Evolutionary conservation across 2,329 filamentous ascomycete genomes (phyloP).

Genomic region (Macroventuria anomochaeta): DNA sequence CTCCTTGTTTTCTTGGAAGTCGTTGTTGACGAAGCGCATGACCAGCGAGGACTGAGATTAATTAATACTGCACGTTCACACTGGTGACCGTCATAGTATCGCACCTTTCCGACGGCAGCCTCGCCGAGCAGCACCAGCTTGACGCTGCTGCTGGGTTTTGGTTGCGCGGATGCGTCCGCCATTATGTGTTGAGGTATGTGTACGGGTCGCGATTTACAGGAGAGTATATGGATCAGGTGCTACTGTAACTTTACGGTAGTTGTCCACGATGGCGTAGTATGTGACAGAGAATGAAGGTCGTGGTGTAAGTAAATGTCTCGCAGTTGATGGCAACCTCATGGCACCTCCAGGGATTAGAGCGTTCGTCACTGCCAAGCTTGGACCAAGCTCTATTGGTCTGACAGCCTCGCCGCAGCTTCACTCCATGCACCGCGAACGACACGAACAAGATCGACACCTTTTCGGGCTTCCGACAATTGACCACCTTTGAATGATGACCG

Average conservation of each 20-base stretch:
- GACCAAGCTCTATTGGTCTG: slow-evolving; percentile 1
- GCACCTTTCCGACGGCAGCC: slow-evolving; percentile 97
- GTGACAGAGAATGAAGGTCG: background rate
- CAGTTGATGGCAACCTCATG: slow-evolving; percentile 6
- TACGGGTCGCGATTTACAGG: background rate
- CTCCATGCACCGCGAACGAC: background rate
- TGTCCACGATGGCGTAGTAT: background rate
- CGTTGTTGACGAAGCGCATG: slow-evolving; percentile 98
- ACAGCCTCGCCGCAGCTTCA: background rate
- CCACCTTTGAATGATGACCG: background rate
- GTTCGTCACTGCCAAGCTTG: slow-evolving; percentile 13
- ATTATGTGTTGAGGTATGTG: slow-evolving; percentile 53
- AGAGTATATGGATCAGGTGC: background rate
- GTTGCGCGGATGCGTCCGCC: slow-evolving; percentile 72
- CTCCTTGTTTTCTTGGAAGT: slow-evolving; percentile 99
- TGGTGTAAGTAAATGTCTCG: slow-evolving; percentile 11
- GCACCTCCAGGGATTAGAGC: background rate
- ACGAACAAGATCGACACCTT: background rate
- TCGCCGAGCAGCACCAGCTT: slow-evolving; percentile 98
- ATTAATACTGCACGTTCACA: background rate
- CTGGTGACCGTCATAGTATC: slow-evolving; percentile 15
- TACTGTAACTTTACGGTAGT: background rate
- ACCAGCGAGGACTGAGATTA: slow-evolving; percentile 83
- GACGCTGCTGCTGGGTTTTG: slow-evolving; percentile 98
- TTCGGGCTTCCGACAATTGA: background rate